These are phyloP conservation scores for Nigrograna mackinnonii DNA, from an alignment of 2,329 filamentous ascomycete genomes.

Conservation along the genomic window DNA sequence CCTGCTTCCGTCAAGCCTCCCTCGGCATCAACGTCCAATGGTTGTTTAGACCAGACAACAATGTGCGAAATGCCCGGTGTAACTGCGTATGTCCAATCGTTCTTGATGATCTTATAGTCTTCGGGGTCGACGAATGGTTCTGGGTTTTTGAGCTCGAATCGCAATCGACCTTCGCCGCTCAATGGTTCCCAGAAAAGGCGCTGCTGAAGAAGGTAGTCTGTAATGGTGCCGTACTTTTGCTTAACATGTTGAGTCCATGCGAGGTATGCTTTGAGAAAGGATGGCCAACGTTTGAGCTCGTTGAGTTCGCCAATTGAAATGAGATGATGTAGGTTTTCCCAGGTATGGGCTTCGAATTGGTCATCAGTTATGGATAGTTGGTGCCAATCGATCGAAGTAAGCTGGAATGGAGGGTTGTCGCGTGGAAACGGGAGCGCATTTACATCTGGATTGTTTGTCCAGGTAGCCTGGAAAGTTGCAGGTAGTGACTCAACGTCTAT, in stretches of 20 bases:
- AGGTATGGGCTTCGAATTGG: slow-evolving; percentile 38
- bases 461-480: slow-evolving; percentile 29
- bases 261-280: slow-evolving; percentile 62
- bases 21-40: slow-evolving; percentile 30
- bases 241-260: slow-evolving; percentile 61
- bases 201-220: slow-evolving; percentile 58
- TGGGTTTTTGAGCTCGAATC: slow-evolving; percentile 49
- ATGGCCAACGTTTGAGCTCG: slow-evolving; percentile 61
- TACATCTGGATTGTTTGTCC: slow-evolving; percentile 34
- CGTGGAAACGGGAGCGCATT: slow-evolving; percentile 37
- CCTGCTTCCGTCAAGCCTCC: slow-evolving; percentile 36
- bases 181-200: slow-evolving; percentile 56
- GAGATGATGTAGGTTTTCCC: slow-evolving; percentile 32
- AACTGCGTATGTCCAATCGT: slow-evolving; percentile 68
- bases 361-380: slow-evolving; percentile 35
- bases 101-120: slow-evolving; percentile 62
- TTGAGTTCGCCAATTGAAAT: slow-evolving; percentile 56
- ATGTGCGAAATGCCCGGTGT: slow-evolving; percentile 59
- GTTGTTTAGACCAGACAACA: slow-evolving; percentile 55
- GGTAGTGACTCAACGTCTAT: slow-evolving; percentile 22
- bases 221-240: slow-evolving; percentile 58
- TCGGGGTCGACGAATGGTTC: slow-evolving; percentile 57
- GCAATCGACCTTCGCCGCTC: slow-evolving; percentile 16
- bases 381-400: slow-evolving; percentile 37
- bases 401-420: slow-evolving; percentile 37